Percentiles rank a stretch among this genome's conserved stretches.
These are phyloP conservation scores for Eragrostis nindensis DNA, from an alignment of 176 grass and related monocot genomes.

Conservation along the genomic window DNA sequence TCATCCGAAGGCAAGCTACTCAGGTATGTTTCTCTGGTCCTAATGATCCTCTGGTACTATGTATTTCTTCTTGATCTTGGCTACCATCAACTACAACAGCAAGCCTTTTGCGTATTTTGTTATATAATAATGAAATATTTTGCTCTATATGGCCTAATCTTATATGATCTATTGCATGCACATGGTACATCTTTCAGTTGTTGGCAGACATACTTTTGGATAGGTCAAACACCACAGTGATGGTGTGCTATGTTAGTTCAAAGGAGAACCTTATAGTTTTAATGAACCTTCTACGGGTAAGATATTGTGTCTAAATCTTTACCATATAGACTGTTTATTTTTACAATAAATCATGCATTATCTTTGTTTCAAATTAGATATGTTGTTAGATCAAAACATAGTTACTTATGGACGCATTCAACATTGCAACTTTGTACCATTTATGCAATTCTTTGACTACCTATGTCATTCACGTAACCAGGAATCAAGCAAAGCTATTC, in stretches of 20 bases:
- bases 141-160: background rate
- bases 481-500: conserved; percentile 52
- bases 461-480: background rate
- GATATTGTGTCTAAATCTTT: background rate
- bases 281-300: conserved; percentile 65
- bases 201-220: conserved; percentile 58
- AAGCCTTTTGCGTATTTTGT: too few relatives aligned
- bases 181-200: conserved; percentile 37
- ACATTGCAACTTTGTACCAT: background rate
- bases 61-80: too few relatives aligned
- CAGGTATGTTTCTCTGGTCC: conserved; percentile 11
- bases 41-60: too few relatives aligned
- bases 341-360: background rate
- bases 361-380: background rate
- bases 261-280: conserved; percentile 55
- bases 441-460: background rate
- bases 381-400: background rate
- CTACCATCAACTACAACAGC: too few relatives aligned
- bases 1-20: conserved; percentile 54
- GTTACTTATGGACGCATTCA: background rate
- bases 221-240: conserved; percentile 51
- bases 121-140: too few relatives aligned
- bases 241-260: conserved; percentile 52
- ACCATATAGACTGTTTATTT: background rate
- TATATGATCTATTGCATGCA: background rate